These are phyloP conservation scores for Elaeis guineensis DNA, from an alignment of 176 grass and related monocot species.

Conservation along the genomic window DNA sequence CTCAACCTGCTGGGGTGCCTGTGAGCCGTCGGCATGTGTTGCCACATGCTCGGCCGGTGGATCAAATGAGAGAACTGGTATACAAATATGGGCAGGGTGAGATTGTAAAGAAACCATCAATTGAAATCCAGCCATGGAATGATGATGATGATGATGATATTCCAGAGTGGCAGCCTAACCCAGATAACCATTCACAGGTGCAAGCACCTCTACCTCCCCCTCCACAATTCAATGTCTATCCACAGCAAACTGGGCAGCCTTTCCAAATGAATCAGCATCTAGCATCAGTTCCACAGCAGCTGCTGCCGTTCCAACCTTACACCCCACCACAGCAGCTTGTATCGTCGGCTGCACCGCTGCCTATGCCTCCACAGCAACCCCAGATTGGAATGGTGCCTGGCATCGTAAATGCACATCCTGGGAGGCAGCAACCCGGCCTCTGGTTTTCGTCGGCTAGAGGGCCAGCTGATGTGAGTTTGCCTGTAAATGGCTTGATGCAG, in stretches of 20 bases:
- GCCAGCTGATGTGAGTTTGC: background rate
- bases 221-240: conserved; percentile 27
- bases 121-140: conserved; percentile 28
- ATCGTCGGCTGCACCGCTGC: background rate
- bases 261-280: conserved; percentile 15
- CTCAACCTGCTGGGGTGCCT: background rate
- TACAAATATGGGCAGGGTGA: conserved; percentile 34
- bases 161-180: conserved; percentile 65
- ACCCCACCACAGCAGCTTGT: background rate
- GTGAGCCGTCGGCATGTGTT: background rate
- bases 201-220: conserved; percentile 25
- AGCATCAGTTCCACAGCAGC: background rate
- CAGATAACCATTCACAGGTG: conserved; percentile 7
- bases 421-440: conserved; percentile 15
- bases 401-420: background rate
- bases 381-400: background rate
- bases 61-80: conserved; percentile 37
- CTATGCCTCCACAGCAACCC: background rate
- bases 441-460: conserved; percentile 29
- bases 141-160: conserved; percentile 24
- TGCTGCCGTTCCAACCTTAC: conserved; percentile 1
- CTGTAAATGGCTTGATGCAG: conserved; percentile 13
- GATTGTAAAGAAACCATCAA: conserved; percentile 15
- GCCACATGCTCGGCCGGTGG: conserved; percentile 2
- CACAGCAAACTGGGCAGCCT: conserved; percentile 16